Evolutionary conservation across 805 yeast genomes (phyloP), one percentile per base, ranked within the genome.

Genomic region (Yamadazyma tumulicola): DNA sequence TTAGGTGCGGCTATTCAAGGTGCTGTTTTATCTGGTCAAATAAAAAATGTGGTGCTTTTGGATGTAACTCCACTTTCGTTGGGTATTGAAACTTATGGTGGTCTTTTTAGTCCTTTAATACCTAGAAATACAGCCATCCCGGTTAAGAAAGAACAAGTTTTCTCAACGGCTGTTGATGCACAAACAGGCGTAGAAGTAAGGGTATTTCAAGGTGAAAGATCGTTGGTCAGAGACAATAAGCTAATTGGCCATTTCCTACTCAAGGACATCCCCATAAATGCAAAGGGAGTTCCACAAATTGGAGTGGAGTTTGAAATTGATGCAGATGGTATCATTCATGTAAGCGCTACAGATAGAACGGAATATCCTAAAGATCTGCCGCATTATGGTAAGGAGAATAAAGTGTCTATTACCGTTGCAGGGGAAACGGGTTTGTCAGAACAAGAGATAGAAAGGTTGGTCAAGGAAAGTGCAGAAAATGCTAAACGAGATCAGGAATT

Each of bases 1-100:
- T 62, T 85, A 46, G 95, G 95, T 52, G 95, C 95, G 20, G 93
- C 94, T 30, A 82, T 85, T 49, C 95, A 85, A 64, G 95, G 91
- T 51, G 94, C 89, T 48, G 81, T 85, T 25, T 64, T 85, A 37
- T 81, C 89, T 14, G 95, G 95, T 46, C 87, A 84, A 48, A 81
- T 85, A 35, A 80, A 77, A 59, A 83, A 84, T 53, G 91, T 85
- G 27, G 72, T 85, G 34, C 61, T 85, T 36, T 68, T 85, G 46
- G 95, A 85, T 60, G 93, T 85, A 15, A 82, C 93, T 18, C 94
- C 95, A 35, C 67, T 84, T 55, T 81, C 93, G 12, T 58, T 84
- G 32, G 94, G 94, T 38, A 84, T 84, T 48, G 94, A 84, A 57
- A 83, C 91, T 1, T 84, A 81, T 49, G 93, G 94, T 28, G 93